A percentile compares a stretch with the other conserved stretches of the same genome.
Evolutionary conservation across 208 protist species (phyloP).

Genomic region (Acanthamoeba lugdunensis): DNA sequence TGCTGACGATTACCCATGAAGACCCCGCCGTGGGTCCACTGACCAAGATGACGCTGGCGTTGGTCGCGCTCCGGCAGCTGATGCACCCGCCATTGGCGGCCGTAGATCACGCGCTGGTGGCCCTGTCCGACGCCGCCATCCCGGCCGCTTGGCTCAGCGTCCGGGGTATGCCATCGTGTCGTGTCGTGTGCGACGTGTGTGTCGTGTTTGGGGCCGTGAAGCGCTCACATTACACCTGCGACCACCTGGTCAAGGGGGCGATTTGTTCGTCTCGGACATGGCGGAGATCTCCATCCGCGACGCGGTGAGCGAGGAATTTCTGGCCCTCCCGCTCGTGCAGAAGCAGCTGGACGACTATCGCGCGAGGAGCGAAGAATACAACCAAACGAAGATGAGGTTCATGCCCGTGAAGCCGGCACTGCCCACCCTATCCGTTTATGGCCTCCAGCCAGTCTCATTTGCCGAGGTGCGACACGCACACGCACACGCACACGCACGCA

Average conservation of each 20-base stretch:
- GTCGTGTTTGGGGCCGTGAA: neutral
- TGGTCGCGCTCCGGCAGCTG: slow-evolving; percentile 21
- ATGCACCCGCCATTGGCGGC: neutral
- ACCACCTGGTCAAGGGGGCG: neutral
- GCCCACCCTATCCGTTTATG: neutral
- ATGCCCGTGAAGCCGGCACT: neutral
- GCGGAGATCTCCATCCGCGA: neutral
- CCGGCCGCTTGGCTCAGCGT: neutral
- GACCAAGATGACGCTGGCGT: neutral
- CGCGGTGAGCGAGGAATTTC: neutral
- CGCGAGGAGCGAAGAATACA: neutral
- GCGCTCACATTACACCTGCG: neutral
- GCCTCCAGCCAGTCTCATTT: neutral
- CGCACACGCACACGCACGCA: no score
- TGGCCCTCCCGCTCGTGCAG: neutral
- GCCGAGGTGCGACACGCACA: no score
- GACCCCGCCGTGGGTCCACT: slow-evolving; percentile 2
- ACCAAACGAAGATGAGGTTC: neutral
- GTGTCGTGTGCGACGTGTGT: neutral
- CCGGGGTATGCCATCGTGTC: neutral
- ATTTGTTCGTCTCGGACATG: neutral
- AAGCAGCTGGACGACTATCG: neutral
- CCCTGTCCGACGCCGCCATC: neutral
- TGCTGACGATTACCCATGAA: neutral
- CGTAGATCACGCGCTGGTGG: slow-evolving; percentile 6